Evolutionary conservation across 1,139 yeast genomes (phyloP).

Genomic region (Scheffersomyces quercinus): DNA sequence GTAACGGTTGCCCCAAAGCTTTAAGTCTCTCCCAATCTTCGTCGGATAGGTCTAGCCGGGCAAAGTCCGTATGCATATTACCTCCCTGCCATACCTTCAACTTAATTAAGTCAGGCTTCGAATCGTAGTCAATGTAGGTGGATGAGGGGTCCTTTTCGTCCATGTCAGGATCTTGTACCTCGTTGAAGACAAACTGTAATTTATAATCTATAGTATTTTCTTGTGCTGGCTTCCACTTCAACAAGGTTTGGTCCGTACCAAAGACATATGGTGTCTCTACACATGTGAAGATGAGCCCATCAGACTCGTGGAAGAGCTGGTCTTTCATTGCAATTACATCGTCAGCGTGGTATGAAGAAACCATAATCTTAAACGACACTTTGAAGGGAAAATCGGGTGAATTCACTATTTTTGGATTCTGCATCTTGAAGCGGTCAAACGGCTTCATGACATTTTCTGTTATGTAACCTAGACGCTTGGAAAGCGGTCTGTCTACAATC

Average conservation of each 20-base stretch:
- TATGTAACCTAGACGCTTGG: constrained; percentile 83
- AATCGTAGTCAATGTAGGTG: constrained; percentile 78
- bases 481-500: constrained; percentile 67
- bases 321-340: constrained; percentile 76
- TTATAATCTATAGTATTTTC: constrained; percentile 93
- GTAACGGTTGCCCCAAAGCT: constrained; percentile 71
- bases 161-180: constrained; percentile 65
- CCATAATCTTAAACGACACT: constrained; percentile 84
- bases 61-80: constrained; percentile 62
- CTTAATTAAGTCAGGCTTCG: constrained; percentile 63
- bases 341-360: constrained; percentile 73
- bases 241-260: constrained; percentile 79
- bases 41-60: constrained; percentile 59
- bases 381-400: constrained; percentile 78
- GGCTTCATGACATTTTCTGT: constrained; percentile 84
- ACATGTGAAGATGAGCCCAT: constrained; percentile 92
- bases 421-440: constrained; percentile 64
- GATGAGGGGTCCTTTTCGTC: constrained; percentile 73
- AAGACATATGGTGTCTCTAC: constrained; percentile 82
- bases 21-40: constrained; percentile 84
- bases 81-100: constrained; percentile 84
- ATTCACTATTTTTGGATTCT: constrained; percentile 70
- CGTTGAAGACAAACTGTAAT: constrained; percentile 65
- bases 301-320: constrained; percentile 81
- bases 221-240: constrained; percentile 97